phyloP scores from a whole-genome alignment of 352 stramenopile species.

The Phytophthora idaei region DNA sequence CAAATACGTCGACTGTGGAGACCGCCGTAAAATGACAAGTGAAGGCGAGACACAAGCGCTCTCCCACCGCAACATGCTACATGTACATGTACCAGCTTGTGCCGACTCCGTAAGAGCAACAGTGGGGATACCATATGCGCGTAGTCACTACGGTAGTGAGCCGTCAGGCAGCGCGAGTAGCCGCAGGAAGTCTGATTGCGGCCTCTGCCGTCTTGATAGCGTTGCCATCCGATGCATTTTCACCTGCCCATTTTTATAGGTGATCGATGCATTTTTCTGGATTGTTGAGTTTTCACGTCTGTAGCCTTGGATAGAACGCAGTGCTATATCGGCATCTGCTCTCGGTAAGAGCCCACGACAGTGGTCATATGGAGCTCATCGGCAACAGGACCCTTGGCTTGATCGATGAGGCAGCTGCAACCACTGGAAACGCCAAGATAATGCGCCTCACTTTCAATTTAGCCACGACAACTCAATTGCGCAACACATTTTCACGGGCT shows the following conservation, averaged over 20 bases:
- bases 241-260: slow-evolving; percentile 6
- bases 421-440: background rate
- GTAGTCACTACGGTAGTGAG: background rate
- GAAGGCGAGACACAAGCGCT: slow-evolving; percentile 8
- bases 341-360: slow-evolving; percentile 28
- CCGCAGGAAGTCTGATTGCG: slow-evolving; percentile 1
- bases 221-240: slow-evolving; percentile 12
- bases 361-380: slow-evolving; percentile 8
- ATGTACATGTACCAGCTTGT: too few relatives aligned
- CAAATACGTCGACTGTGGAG: slow-evolving; percentile 15
- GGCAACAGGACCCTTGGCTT: background rate
- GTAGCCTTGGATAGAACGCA: slow-evolving; percentile 26
- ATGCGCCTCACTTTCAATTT: background rate
- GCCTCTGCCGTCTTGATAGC: slow-evolving; percentile 4
- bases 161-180: background rate
- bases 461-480: too few relatives aligned
- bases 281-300: background rate
- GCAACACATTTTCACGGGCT: background rate
- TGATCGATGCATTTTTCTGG: slow-evolving; percentile 15
- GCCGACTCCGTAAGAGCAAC: too few relatives aligned
- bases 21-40: slow-evolving; percentile 27
- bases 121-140: too few relatives aligned
- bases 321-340: slow-evolving; percentile 9
- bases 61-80: slow-evolving; percentile 10
- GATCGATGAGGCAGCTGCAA: background rate